Conservation (phyloP, 106 monocot species). For the Dioscorea zingiberensis region DNA sequence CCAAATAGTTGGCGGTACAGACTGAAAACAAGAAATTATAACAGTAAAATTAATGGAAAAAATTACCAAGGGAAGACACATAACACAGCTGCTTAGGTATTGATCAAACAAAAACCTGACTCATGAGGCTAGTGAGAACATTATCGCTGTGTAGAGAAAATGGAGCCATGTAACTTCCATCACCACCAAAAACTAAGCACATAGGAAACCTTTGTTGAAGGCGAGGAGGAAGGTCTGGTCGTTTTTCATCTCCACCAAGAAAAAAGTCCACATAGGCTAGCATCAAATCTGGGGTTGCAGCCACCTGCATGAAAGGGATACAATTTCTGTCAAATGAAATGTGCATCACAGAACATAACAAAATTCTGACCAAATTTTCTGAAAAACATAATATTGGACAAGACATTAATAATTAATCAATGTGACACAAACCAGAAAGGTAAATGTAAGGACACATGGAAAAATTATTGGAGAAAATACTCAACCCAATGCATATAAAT, state of each 20-base stretch:
- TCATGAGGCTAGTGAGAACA: conserved; percentile 93
- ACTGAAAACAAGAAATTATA: conserved; percentile 17
- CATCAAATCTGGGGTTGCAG: conserved; percentile 93
- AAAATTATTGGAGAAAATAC: no score
- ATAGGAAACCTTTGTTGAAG: conserved; percentile 93
- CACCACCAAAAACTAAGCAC: conserved; percentile 81
- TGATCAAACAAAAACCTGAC: conserved; percentile 51
- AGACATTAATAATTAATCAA: no score
- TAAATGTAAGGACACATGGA: no score
- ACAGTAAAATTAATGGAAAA: no score
- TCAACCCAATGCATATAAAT: no score
- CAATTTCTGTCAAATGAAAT: not conserved
- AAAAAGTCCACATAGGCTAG: conserved; percentile 97
- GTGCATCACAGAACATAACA: not conserved
- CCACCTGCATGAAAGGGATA: conserved; percentile 50
- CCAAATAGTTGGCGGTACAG: conserved; percentile 93
- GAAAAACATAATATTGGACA: no score
- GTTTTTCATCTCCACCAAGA: conserved; percentile 98
- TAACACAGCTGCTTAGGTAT: no score
- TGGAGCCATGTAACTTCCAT: conserved; percentile 98
- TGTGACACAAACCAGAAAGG: no score
- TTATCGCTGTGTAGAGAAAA: conserved; percentile 95
- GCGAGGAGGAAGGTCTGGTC: conserved; percentile 88
- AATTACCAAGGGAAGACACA: no score
- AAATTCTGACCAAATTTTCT: no score